Base-by-base conservation (phyloP, 768 basidiomycete species). In the Royoungia palumana region DNA sequence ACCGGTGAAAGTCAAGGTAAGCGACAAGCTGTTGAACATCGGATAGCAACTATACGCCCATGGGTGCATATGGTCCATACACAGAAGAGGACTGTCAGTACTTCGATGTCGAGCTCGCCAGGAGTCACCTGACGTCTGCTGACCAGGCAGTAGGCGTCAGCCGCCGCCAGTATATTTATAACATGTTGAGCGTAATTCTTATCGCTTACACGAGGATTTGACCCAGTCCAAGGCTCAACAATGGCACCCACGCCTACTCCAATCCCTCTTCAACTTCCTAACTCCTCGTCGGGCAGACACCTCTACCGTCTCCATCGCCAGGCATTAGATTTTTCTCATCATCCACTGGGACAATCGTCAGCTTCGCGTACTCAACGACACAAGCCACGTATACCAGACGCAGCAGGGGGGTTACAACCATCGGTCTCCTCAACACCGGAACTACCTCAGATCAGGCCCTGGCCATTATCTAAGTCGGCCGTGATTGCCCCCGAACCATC, bases 91-190 rank as follows among this genome's bases (percentile, higher is more conserved):
- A 35, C 7, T 3, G 10, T 2, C 16, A 20, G 5, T 16, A 5
- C 8, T n/a, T 5, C 19, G 22, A 30, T 16, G 35, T 35, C 32
- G 7, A 43, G 28, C 40, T 42, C n/a, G 21, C 20, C 41, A 32
- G 27, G 40, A n/a, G 24, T 41, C 41, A 27, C 36, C 22, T n/a
- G 19, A 32, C n/a, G 9, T 35, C 39, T 12, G 7, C 32, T 24
- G 35, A 10, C 14, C 59, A 56, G 62, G 59, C 60, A 13, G 41
- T 11, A 24, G 24, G 21, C 37, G 61, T 58, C 56, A 64, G 64
- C 63, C 63, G 30, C 61, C 44, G 27, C 61, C 42, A 52, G 36
- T n/a, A 16, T 64, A 60, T 58, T 51, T 66, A 65, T 65, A 55
- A 56, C 14, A 44, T 45, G 35, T 24, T 8, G 32, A 34, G 17